phyloP scores from a whole-genome alignment of 164 flowering plant species.

The Magnolia changhungtana region DNA sequence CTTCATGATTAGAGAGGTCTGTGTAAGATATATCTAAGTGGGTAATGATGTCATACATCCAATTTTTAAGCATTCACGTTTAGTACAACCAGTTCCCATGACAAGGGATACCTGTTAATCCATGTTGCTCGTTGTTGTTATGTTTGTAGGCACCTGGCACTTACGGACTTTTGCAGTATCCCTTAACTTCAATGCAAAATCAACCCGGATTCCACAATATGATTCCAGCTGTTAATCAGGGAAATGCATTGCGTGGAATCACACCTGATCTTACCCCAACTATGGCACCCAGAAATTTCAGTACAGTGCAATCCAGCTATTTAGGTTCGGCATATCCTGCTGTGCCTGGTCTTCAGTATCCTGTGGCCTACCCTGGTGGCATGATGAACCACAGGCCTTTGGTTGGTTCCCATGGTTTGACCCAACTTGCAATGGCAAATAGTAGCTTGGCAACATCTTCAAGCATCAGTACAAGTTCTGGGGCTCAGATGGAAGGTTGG shows the following conservation, averaged over 20 bases:
- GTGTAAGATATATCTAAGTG: background rate
- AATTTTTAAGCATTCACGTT: background rate
- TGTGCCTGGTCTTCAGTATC: conserved; percentile 72
- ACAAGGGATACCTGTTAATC: background rate
- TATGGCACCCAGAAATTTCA: conserved; percentile 65
- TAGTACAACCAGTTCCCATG: background rate
- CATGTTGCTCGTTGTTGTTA: background rate
- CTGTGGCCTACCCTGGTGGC: conserved; percentile 74
- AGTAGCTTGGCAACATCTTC: conserved; percentile 51
- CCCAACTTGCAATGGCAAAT: conserved; percentile 37
- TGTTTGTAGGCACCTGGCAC: conserved; percentile 74
- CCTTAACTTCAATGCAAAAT: conserved; percentile 73
- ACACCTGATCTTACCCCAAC: conserved; percentile 50
- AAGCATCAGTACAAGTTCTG: conserved; percentile 50
- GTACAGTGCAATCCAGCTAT: conserved; percentile 56
- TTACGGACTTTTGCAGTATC: conserved; percentile 88
- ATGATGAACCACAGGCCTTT: conserved; percentile 60
- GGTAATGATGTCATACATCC: background rate
- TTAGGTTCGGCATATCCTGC: conserved; percentile 68
- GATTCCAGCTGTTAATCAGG: conserved; percentile 69
- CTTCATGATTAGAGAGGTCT: background rate
- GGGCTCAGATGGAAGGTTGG: conserved; percentile 86
- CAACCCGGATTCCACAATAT: conserved; percentile 69
- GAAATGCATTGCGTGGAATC: conserved; percentile 61
- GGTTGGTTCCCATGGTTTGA: conserved; percentile 55